Base-by-base conservation (phyloP, 129 eudicot genomes). In the Oenanthe sinensis region DNA sequence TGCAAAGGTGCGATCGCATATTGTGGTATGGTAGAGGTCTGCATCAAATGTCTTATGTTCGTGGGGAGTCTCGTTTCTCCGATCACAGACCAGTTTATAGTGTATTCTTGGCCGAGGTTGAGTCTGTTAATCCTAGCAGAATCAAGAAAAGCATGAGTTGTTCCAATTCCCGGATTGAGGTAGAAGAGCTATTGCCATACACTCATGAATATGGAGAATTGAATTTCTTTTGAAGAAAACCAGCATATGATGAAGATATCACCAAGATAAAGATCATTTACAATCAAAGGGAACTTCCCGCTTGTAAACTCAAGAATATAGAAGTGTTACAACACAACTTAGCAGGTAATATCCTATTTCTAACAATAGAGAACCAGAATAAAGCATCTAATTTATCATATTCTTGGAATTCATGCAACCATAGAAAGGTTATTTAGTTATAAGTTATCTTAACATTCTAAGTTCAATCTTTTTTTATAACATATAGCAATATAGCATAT, bases 1-100 rank as follows among this genome's bases (percentile, higher is more conserved):
- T 79, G 33, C 86, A 58, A 79, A 93, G 98, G 98, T 93, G 98
- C 73, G 98, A 93, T 89, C 96, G 98, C 28, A 90, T 93, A 84
- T 86, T 93, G 83, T 93, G 98, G 98, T 81, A 84, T 47, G 98
- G 98, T 43, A 84, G 82, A 54, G 98, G 98, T 54, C 89, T 93
- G 22, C 86, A 84, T 44, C 98, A 93, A 81, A 71, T 90, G 72
- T 93, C 96, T 4, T 92, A 92, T 72, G 93, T 88, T 71, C 91
- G 97, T 60, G 93, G 97, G 73, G 97, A 92, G 79, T 88, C 96
- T 3, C 86, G 93, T 63, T 92, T 92, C 85, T 92, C 97, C 12
- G 97, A 92, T 88, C 97, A 92, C 80, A 85, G 96, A 78, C 97
- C 97, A 6, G 97, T 90, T 33, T 93, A 85, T 79, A 82, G 98